Base-by-base conservation (phyloP, 225 moss, liverwort and hornwort species). In the Sphagnum tenellum region DNA sequence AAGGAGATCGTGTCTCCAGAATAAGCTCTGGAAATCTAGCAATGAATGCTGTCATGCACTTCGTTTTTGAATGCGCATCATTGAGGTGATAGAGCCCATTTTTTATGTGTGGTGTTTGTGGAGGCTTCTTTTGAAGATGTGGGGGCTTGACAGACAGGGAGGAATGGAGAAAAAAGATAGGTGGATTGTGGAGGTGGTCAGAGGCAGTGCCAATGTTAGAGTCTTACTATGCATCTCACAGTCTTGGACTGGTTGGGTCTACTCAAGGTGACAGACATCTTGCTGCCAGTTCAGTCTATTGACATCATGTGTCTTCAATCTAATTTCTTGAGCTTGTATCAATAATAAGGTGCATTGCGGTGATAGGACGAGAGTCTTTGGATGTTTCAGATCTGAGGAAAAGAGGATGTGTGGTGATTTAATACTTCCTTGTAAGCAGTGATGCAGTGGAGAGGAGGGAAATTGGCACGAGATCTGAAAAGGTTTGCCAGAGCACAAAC, bases 161-260 rank as follows among this genome's bases (percentile, higher is more conserved):
- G 64, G 57, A 59, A 44, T 82, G 82, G 82, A 63, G 82, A 63
- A 82, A 82, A 69, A 82, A 78, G 66, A 72, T 82, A 61, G 82
- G 82, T 49, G 82, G 82, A 6, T 74, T 78, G 52, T 82, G 82
- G 82, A 82, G 67, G 64, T 82, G 82, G 82, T 82, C 82, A 55
- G 75, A 82, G 72, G 82, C 82, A 48, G 82, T 82, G 44, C 82
- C 82, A 12, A 51, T 82, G 70, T 67, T 82, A 55, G 78, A 82
- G 59, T 64, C 69, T 48, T 82, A 78, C 50, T 82, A 82, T 52
- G 66, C 72, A 49, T 63, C 70, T 50, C 82, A 82, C 14, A 70
- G 82, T 59, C 71, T 78, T 7, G 77, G 78, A 44, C 66, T 72
- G 59, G 60, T 82, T 63, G 77, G 74, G 12, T 72, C 82, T 5